Base-by-base conservation (phyloP, 2,329 filamentous ascomycete genomes). In the Colletotrichum kahawae region DNA sequence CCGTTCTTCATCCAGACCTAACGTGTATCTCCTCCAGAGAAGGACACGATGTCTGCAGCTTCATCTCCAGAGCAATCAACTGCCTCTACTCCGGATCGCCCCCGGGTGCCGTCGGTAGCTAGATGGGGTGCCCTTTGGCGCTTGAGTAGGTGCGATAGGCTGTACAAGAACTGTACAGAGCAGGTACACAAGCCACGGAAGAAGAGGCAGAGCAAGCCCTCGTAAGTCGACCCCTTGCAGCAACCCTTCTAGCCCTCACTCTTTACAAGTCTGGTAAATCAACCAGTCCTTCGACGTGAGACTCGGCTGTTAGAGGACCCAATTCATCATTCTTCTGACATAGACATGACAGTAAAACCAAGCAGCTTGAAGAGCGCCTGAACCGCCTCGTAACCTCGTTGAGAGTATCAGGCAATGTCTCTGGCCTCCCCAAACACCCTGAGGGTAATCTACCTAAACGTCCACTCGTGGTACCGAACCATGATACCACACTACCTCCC, bases 161-260 rank as follows among this genome's bases (percentile, higher is more conserved):
- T 90, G 7, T 83, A 84, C 48, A 90, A 89, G 76, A 84, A 86
- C 38, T 90, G 88, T 74, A 80, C 83, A 0, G 82, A 82, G 13
- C 88, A 90, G 77, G 79, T 88, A 31, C 88, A 88, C 77, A 85
- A 84, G 29, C 87, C 87, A 5, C 84, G 88, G 34, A 90, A 90
- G 80, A 90, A 90, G 82, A 83, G 88, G 77, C 85, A 87, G 36
- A 82, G 82, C 38, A 89, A 87, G 74, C 86, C 87, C 36, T 90
- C 88, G 88, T 90, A 81, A 84, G 88, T 85, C 54, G 4, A 43
- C 18, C 16, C 16, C 36, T 38, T 38, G 36, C 18, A 3, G 36
- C 16, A 38, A 9, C 36, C 18, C 1, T 18, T 38, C 18, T 18
- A 38, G 8, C 36, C 36, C 1, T 38, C 16, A 8, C 16, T 38